A percentile compares a stretch with the other conserved stretches of the same genome.
phyloP scores from a whole-genome alignment of 73 alveolate species.

The Symbiodinium natans region DNA sequence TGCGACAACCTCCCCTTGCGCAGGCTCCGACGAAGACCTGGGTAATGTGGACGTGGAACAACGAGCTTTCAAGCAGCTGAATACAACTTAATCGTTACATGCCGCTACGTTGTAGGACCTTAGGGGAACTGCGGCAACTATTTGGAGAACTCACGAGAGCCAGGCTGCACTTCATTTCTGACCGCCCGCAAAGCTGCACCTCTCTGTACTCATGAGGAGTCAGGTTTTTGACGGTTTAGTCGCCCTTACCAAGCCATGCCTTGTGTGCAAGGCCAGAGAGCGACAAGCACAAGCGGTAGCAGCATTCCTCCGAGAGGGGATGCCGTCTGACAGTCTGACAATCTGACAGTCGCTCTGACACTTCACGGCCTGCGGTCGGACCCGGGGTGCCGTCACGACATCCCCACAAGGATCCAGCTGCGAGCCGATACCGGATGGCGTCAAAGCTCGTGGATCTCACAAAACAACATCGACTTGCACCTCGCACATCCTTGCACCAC shows the following conservation, averaged over 20 bases:
- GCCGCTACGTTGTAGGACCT: too few species aligned
- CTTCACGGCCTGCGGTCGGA: neutral
- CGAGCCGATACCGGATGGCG: too few species aligned
- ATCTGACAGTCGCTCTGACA: too few species aligned
- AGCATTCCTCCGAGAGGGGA: neutral
- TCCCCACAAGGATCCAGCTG: too few species aligned
- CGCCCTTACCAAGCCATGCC: too few species aligned
- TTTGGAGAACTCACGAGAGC: neutral
- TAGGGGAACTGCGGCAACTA: too few species aligned
- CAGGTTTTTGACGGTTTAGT: neutral
- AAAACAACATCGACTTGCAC: too few species aligned
- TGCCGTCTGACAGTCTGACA: too few species aligned
- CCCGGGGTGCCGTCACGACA: neutral
- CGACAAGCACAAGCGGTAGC: neutral
- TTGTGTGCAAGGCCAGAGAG: neutral
- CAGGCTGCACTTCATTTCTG: slow-evolving; percentile 44
- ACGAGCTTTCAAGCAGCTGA: neutral
- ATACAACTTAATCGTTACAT: too few species aligned
- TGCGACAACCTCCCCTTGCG: slow-evolving; percentile 55
- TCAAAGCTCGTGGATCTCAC: neutral
- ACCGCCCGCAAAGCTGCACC: slow-evolving; percentile 69
- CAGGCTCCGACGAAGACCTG: slow-evolving; percentile 21
- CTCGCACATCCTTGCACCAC: too few species aligned
- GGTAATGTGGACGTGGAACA: neutral
- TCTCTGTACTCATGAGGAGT: neutral